Evolutionary conservation across 768 basidiomycete genomes (phyloP).

Genomic region (Termitomyces sp.): DNA sequence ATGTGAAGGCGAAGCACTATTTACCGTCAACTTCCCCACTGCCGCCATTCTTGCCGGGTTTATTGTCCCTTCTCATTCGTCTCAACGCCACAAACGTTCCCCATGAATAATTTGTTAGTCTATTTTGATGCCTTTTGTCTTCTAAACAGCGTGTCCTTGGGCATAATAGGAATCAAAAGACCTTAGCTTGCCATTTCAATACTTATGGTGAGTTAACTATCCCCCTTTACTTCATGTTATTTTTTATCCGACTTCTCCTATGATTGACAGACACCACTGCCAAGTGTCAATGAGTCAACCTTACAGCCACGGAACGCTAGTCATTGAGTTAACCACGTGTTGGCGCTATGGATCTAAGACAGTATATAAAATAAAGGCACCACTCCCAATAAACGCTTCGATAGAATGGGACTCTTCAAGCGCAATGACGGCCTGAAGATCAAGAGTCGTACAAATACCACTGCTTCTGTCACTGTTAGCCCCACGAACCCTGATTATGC

Average conservation of each 20-base stretch:
- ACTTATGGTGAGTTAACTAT: background rate
- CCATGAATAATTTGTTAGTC: background rate
- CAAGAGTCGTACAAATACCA: slow-evolving; percentile 25
- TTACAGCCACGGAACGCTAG: background rate
- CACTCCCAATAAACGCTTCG: background rate
- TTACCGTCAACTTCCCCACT: too few species aligned
- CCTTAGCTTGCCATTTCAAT: background rate
- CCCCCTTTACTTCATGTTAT: background rate
- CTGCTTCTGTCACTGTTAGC: slow-evolving; percentile 25
- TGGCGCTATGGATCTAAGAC: slow-evolving; percentile 3
- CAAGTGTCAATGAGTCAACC: background rate
- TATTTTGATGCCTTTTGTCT: too few species aligned
- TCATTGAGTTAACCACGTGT: slow-evolving; percentile 2
- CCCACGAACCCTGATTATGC: slow-evolving; percentile 25
- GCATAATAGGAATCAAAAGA: too few species aligned
- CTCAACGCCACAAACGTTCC: background rate
- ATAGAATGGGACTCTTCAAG: slow-evolving; percentile 12
- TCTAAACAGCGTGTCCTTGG: too few species aligned
- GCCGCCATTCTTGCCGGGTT: too few species aligned
- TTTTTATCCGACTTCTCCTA: background rate
- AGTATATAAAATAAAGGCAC: background rate
- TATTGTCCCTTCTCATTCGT: too few species aligned
- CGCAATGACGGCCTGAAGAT: slow-evolving; percentile 16
- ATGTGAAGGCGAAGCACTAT: too few species aligned
- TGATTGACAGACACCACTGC: background rate